These are phyloP conservation scores for Berkeleyomyces basicola DNA, from an alignment of 2,329 filamentous ascomycete species.

Conservation along the genomic window DNA sequence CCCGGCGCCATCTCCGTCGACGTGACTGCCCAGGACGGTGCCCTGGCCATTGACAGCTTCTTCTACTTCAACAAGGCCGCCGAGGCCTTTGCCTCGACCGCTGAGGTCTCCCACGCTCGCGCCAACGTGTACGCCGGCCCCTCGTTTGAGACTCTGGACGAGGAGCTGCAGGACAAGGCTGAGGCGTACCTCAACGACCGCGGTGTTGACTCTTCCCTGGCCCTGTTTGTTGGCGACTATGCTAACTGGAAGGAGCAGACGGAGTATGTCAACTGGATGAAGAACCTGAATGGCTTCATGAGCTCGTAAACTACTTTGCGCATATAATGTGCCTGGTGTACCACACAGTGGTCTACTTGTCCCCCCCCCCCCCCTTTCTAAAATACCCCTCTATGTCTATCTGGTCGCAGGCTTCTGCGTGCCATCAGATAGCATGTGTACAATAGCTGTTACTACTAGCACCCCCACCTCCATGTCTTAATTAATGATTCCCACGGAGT, in stretches of 20 bases:
- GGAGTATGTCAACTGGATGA: constrained; percentile 86
- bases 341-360: background rate
- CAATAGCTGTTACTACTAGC: constrained; percentile 2
- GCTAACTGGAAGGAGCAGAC: constrained; percentile 97
- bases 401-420: background rate
- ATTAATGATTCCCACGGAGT: constrained; percentile 1
- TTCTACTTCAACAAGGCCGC: constrained; percentile 70
- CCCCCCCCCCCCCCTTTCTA: background rate
- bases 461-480: background rate
- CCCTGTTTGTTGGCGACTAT: constrained; percentile 86
- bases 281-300: constrained; percentile 63
- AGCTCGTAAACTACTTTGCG: constrained; percentile 41
- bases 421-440: background rate
- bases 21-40: constrained; percentile 69
- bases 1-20: constrained; percentile 70
- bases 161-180: constrained; percentile 82
- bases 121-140: constrained; percentile 76
- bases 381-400: background rate
- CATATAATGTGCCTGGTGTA: background rate
- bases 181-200: constrained; percentile 92
- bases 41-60: constrained; percentile 77
- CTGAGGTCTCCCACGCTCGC: constrained; percentile 61
- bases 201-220: constrained; percentile 72
- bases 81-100: constrained; percentile 56
- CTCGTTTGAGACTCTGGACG: constrained; percentile 83